Percentiles rank a stretch among this genome's conserved stretches.
These are phyloP conservation scores for Calocybe cyanea DNA, from an alignment of 768 basidiomycete genomes.

Conservation along the genomic window DNA sequence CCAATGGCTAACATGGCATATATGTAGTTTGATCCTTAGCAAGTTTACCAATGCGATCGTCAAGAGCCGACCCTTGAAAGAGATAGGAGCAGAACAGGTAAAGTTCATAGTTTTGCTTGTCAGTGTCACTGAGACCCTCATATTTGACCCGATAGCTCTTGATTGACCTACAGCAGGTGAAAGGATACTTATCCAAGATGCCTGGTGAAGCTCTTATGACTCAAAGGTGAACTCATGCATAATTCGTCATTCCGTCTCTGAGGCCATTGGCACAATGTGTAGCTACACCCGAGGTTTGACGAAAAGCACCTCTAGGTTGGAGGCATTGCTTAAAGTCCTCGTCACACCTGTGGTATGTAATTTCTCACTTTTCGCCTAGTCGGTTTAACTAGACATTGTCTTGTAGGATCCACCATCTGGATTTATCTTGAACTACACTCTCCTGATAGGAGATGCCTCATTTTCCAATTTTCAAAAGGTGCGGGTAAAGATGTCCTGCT, in stretches of 20 bases:
- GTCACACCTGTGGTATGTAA: conserved; percentile 81
- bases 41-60: conserved; percentile 90
- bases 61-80: conserved; percentile 84
- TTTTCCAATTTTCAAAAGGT: conserved; percentile 99
- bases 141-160: conserved; percentile 63
- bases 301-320: conserved; percentile 77
- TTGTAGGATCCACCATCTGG: conserved; percentile 84
- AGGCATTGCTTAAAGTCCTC: conserved; percentile 93
- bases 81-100: conserved; percentile 95
- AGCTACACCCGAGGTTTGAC: conserved; percentile 83
- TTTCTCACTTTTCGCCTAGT: neutral
- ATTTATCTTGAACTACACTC: conserved; percentile 93
- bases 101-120: no score
- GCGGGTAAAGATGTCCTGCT: conserved; percentile 6
- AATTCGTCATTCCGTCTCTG: no score
- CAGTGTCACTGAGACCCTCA: conserved; percentile 13
- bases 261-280: conserved; percentile 10
- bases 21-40: conserved; percentile 66
- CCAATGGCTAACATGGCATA: no score
- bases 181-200: conserved; percentile 76
- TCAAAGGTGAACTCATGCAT: conserved; percentile 38
- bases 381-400: neutral
- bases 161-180: conserved; percentile 87
- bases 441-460: conserved; percentile 90
- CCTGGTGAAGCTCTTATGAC: conserved; percentile 68